Evolutionary conservation across 345 rosid species (phyloP).

Genomic region (Brassica carinata): DNA sequence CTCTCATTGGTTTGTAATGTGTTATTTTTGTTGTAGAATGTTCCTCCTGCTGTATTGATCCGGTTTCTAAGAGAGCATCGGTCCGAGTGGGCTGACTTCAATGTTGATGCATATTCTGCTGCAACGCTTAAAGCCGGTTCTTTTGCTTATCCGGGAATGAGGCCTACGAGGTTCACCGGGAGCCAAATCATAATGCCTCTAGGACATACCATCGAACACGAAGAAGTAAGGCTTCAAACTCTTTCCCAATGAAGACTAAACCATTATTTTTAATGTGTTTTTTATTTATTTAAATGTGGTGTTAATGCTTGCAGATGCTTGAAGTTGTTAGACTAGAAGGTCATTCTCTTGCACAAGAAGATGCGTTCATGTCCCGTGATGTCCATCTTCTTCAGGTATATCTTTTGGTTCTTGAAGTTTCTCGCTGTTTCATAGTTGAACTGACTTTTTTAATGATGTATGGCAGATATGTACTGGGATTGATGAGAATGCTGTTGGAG

Average conservation of each 20-base stretch:
- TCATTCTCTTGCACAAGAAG: conserved; percentile 90
- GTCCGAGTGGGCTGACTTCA: conserved; percentile 98
- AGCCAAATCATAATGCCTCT: conserved; percentile 97
- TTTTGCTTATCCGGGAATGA: conserved; percentile 86
- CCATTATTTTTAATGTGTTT: not conserved
- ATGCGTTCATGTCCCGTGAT: conserved; percentile 89
- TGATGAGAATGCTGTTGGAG: conserved; percentile 90
- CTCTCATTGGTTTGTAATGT: not conserved
- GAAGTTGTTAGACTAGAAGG: conserved; percentile 97
- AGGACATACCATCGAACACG: conserved; percentile 95
- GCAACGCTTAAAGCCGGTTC: conserved; percentile 78
- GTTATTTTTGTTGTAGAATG: conserved; percentile 53
- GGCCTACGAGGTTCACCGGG: conserved; percentile 93
- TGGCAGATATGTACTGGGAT: conserved; percentile 89
- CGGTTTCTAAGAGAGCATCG: conserved; percentile 98
- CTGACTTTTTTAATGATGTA: not conserved
- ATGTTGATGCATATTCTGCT: conserved; percentile 95
- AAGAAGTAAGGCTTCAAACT: conserved; percentile 61
- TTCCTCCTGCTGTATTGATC: conserved; percentile 90
- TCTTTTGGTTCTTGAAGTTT: not conserved
- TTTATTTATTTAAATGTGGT: not conserved
- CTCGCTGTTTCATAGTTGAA: not conserved
- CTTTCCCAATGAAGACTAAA: not conserved
- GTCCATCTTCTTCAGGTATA: conserved; percentile 94
- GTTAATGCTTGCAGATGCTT: conserved; percentile 58